Evolutionary conservation across 106 monocot species (phyloP), one percentile per base, ranked within the genome.

Genomic region (Allium fistulosum): DNA sequence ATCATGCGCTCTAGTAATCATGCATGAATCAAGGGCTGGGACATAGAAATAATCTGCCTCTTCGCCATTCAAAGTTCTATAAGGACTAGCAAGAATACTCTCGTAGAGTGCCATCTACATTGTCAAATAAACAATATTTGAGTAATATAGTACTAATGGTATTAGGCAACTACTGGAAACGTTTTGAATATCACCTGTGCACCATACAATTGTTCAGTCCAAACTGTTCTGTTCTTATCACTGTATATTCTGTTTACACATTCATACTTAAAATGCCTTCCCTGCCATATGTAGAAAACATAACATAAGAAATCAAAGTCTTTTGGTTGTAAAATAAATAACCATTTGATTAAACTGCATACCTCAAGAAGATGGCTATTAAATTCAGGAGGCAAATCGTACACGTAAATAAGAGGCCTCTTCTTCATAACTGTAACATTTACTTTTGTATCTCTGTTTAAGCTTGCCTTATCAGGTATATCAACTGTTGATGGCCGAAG

Each of bases 41-140:
- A 99, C 87, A 79, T 84, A 99, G 60, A 99, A 99, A 74, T 78
- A 99, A 68, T 99, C 92, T 55, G 92, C 97, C 73, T 99, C 92
- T 48, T 92, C 92, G 59, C 80, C 97, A 87, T 99, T 99, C 66
- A 99, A 50, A 15, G 97, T 99, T 58, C 97, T 66, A 72, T 99
- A 50, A 72, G 97, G 77, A 79, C 92, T 92, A 67, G 97, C 86
- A 11, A 99, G 74, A 46, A 99, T 82, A 72, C 92, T 99, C 79
- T 99, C 97, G 76, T 87, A 92, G 47, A 99, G 78, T 46, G 97
- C 92, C 77, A 93, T 83, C 99, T 99, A 71, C 65, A 78, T 57
- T 65, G 55, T 26, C 49, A 26, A 72, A 45, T 56, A 72, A 14
- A 62, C 59, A 17, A 61, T 57, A 37, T 37, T 37, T 37, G 37